Evolutionary conservation across 75 land plant species (phyloP).

Genomic region (Larix kaempferi): DNA sequence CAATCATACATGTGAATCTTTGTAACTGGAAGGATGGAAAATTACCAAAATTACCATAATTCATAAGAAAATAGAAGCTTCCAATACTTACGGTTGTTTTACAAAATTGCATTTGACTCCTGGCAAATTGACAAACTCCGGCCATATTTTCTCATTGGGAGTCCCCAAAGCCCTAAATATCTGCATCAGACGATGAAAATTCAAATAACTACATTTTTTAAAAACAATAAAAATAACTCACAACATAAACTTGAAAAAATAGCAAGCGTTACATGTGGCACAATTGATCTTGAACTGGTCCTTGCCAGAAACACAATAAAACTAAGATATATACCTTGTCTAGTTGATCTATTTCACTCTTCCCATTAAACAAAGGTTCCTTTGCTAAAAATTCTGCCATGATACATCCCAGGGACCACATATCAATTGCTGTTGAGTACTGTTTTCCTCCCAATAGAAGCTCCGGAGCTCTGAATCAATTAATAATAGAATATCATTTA

Average conservation of each 20-base stretch:
- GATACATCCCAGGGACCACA: constrained; percentile 99
- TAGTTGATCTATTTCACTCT: constrained; percentile 83
- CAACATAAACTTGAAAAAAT: background rate
- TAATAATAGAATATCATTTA: constrained; percentile 3
- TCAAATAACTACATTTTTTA: background rate
- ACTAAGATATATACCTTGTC: constrained; percentile 62
- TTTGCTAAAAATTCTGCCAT: constrained; percentile 97
- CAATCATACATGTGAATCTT: background rate
- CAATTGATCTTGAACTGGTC: background rate
- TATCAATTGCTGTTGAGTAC: constrained; percentile 97
- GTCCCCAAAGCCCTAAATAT: constrained; percentile 91
- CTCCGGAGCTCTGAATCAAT: constrained; percentile 79
- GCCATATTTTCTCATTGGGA: constrained; percentile 97
- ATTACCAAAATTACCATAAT: background rate
- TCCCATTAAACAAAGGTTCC: constrained; percentile 90
- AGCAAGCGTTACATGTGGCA: background rate
- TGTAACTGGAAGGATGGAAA: background rate
- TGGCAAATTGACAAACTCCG: constrained; percentile 80
- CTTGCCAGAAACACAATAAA: background rate
- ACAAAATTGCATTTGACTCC: constrained; percentile 78
- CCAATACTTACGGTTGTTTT: constrained; percentile 77
- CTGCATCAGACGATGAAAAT: constrained; percentile 29
- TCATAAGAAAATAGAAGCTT: too few species aligned
- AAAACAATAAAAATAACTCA: background rate
- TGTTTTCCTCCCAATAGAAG: constrained; percentile 84